Conservation (phyloP, 2,329 filamentous ascomycete species). For the Pseudocercospora vitis region DNA sequence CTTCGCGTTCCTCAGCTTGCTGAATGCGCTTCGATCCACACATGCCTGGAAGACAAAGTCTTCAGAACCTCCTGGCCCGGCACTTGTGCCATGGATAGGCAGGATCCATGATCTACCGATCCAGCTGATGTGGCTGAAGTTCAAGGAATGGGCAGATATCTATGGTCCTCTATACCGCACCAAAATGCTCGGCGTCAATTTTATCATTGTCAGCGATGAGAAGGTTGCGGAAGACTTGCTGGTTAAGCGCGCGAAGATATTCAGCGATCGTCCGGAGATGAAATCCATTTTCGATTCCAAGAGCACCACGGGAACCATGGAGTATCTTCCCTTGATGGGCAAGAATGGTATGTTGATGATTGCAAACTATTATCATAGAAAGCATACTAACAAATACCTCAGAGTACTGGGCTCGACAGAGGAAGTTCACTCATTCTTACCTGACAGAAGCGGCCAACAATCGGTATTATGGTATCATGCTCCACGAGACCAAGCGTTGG, state of each 20-base stretch:
- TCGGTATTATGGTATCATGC: slow-evolving; percentile 51
- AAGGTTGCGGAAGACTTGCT: slow-evolving; percentile 55
- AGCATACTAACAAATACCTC: too few relatives aligned
- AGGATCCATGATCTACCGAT: slow-evolving; percentile 51
- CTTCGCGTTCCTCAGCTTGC: slow-evolving; percentile 38
- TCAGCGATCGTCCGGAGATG: slow-evolving; percentile 54
- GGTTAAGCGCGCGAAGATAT: slow-evolving; percentile 53
- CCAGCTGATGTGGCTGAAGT: slow-evolving; percentile 56
- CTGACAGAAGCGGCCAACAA: slow-evolving; percentile 49
- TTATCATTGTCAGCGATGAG: slow-evolving; percentile 54
- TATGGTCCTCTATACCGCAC: slow-evolving; percentile 40
- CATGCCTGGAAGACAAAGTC: slow-evolving; percentile 39
- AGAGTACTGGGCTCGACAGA: slow-evolving; percentile 58
- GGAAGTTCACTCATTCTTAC: slow-evolving; percentile 54
- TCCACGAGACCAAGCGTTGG: slow-evolving; percentile 57
- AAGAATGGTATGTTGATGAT: slow-evolving; percentile 50
- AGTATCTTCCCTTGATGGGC: slow-evolving; percentile 58
- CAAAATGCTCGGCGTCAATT: slow-evolving; percentile 43
- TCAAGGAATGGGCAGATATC: slow-evolving; percentile 43
- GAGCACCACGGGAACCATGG: slow-evolving; percentile 56
- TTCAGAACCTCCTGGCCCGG: slow-evolving; percentile 44
- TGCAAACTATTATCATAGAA: too few relatives aligned
- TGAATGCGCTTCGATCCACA: slow-evolving; percentile 35
- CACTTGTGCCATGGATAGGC: slow-evolving; percentile 39
- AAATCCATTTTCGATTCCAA: slow-evolving; percentile 57